phyloP scores from a whole-genome alignment of 1,139 yeast species.

The Pichia norvegensis region DNA sequence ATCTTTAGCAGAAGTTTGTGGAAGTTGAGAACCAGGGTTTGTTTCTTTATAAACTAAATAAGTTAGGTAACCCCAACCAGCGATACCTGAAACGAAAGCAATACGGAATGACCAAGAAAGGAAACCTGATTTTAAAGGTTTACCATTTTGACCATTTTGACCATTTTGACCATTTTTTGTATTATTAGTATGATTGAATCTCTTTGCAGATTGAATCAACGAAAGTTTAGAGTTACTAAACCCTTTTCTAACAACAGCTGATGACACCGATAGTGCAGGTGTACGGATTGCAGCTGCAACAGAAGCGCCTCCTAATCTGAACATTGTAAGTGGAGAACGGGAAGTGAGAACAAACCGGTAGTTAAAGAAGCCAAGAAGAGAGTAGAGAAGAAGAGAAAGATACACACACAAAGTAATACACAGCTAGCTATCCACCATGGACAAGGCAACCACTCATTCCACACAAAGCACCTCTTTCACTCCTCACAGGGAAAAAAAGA shows the following conservation, averaged over 20 bases:
- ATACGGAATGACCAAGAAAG: slow-evolving; percentile 20
- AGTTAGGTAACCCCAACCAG: slow-evolving; percentile 42
- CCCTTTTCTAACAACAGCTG: background rate
- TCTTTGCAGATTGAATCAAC: background rate
- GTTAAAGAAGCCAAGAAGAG: background rate
- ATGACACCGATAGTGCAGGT: background rate
- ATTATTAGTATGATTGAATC: background rate
- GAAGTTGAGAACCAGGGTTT: slow-evolving; percentile 51
- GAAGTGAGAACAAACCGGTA: background rate
- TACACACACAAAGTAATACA: no score
- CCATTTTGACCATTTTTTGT: no score
- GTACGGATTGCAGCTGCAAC: background rate
- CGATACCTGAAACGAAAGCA: slow-evolving; percentile 27
- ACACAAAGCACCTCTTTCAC: no score
- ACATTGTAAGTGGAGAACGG: background rate
- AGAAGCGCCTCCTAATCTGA: background rate
- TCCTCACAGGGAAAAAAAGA: no score
- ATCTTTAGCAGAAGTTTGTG: slow-evolving; percentile 51
- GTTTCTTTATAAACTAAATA: slow-evolving; percentile 51
- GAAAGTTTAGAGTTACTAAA: background rate
- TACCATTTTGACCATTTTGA: no score
- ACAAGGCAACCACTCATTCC: no score
- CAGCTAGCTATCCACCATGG: no score
- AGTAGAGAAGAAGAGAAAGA: background rate
- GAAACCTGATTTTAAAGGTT: slow-evolving; percentile 20